phyloP scores from a whole-genome alignment of 371 early-diverging fungal genomes.

The Sporodiniella umbellata region DNA sequence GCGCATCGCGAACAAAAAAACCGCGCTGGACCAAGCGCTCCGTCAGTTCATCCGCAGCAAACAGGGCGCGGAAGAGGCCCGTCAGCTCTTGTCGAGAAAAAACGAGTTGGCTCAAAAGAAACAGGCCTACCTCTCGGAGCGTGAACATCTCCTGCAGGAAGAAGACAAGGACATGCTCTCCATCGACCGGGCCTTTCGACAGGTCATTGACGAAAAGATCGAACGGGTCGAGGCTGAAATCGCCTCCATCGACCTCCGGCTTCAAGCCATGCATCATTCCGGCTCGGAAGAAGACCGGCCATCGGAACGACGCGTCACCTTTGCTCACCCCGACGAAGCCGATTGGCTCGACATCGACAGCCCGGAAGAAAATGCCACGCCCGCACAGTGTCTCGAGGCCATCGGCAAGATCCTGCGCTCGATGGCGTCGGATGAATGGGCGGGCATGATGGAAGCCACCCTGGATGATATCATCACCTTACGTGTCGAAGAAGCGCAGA shows the following conservation, averaged over 20 bases:
- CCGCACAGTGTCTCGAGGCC: constrained; percentile 50
- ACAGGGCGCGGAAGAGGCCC: constrained; percentile 40
- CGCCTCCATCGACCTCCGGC: constrained; percentile 64
- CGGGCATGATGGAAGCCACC: constrained; percentile 60
- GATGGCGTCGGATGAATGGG: constrained; percentile 59
- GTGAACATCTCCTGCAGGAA: constrained; percentile 55
- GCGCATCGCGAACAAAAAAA: constrained; percentile 46
- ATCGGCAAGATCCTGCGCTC: constrained; percentile 56
- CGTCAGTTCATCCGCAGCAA: constrained; percentile 42
- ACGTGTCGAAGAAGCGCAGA: constrained; percentile 56
- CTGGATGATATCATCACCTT: constrained; percentile 72
- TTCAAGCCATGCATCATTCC: constrained; percentile 68
- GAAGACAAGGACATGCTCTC: constrained; percentile 30
- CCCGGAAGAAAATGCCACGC: constrained; percentile 49
- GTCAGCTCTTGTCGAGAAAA: constrained; percentile 44
- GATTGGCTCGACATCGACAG: constrained; percentile 29
- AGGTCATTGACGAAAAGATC: constrained; percentile 82
- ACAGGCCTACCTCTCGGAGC: constrained; percentile 61
- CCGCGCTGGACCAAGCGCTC: constrained; percentile 54
- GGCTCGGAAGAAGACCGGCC: constrained; percentile 43
- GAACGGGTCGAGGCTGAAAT: constrained; percentile 81
- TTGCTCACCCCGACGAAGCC: constrained; percentile 21
- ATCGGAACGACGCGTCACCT: constrained; percentile 31
- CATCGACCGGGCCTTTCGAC: constrained; percentile 47
- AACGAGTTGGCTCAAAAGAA: constrained; percentile 61